Evolutionary conservation across 306 rosid genomes (phyloP).

Genomic region (Rosa persica): DNA sequence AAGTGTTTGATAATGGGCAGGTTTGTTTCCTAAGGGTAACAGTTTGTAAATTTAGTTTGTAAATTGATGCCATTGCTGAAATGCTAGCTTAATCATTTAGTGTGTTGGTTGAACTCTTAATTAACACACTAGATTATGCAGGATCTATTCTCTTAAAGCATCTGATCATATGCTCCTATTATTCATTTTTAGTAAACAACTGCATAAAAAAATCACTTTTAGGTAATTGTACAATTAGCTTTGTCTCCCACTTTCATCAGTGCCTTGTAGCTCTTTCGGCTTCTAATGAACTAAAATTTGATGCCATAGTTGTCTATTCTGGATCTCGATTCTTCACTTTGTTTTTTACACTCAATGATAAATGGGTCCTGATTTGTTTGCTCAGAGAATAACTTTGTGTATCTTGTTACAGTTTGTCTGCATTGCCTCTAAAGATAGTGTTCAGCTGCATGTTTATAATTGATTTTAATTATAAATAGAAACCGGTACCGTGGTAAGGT

Average conservation of each 20-base stretch:
- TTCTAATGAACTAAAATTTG: background rate
- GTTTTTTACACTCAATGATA: conserved; percentile 12
- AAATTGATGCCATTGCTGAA: background rate
- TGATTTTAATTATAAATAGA: too few species aligned
- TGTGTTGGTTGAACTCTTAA: background rate
- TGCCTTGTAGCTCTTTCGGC: background rate
- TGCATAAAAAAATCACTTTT: conserved; percentile 5
- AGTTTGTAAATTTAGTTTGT: too few species aligned
- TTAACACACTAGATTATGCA: background rate
- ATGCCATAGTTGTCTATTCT: conserved; percentile 1
- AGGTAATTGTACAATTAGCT: background rate
- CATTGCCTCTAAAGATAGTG: too few species aligned
- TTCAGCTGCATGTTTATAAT: too few species aligned
- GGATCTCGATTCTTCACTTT: conserved; percentile 20
- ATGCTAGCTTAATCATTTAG: background rate
- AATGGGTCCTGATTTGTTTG: too few species aligned
- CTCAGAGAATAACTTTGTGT: too few species aligned
- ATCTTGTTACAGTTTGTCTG: too few species aligned
- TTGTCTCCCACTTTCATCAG: conserved; percentile 9
- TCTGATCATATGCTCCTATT: background rate
- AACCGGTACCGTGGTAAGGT: too few species aligned
- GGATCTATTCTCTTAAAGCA: background rate
- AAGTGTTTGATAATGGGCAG: too few species aligned
- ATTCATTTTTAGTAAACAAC: background rate
- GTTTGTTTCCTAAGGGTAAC: too few species aligned